Base-by-base conservation (phyloP, 2,329 filamentous ascomycete species). In the Chlorencoelia australis region DNA sequence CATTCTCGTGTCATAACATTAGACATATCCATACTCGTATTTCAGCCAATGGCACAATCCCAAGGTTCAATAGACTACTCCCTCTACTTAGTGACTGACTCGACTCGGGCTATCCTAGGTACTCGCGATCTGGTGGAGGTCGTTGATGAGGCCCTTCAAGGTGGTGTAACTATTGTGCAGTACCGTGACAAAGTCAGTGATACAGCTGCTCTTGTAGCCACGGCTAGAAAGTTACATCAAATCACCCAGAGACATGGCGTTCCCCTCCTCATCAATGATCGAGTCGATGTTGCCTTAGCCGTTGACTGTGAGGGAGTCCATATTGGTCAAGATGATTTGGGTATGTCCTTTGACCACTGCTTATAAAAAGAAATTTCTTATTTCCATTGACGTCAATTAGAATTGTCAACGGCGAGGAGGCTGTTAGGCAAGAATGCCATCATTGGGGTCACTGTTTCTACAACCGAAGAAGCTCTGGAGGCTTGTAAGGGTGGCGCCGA, bases 271-370 rank as follows among this genome's bases (percentile, higher is more conserved):
- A 87, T 96, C 65, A 96, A 96, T 56, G 91, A 96, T 58, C 77
- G 88, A 9, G 73, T 95, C 5, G 88, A 94, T 56, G 84, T 96
- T 17, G 88, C 87, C 7, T 69, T 86, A 13, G 87, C 86, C 10
- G 73, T 88, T 28, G 83, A 78, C 9, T 91, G 84, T 39, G 89
- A 95, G 63, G 91, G 91, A 30, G 86, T 94, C 7, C 91, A 96
- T 58, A 73, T 96, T 33, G 91, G 91, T 5, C 89, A 96, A 64
- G 88, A 95, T 69, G 89, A 96, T 59, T 79, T 94, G 67, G 68
- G 80, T 83, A 59, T 47, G 69, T 59, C 19, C n/a, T 16, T 9
- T 17, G 10, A 32, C 26, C 2, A 4, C 14, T 16, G 19, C 38
- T 39, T 37, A 19, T 24, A 10, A 21, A 7, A 14, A 7, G 7